phyloP scores from a whole-genome alignment of 2,329 filamentous ascomycete genomes.

The Cytospora chrysosperma region DNA sequence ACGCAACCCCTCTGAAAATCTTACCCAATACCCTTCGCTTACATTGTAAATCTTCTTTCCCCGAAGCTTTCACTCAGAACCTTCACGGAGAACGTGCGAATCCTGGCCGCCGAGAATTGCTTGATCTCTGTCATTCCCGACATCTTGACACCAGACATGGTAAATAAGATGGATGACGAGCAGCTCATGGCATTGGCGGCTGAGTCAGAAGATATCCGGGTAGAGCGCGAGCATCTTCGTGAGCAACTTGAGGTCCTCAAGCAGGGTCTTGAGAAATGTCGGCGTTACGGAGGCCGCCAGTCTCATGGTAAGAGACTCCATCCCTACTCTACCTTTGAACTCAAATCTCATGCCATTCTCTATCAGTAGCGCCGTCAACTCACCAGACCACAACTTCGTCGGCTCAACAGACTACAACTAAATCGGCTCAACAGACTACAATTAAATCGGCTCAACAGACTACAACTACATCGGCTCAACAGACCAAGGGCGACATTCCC shows the following conservation, averaged over 20 bases:
- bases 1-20: background rate
- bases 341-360: background rate
- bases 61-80: conserved; percentile 42
- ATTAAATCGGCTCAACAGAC: background rate
- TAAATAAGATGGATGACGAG: conserved; percentile 37
- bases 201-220: conserved; percentile 31
- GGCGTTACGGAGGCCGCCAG: background rate
- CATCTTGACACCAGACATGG: conserved; percentile 41
- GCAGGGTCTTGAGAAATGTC: conserved; percentile 9
- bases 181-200: conserved; percentile 32
- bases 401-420: background rate
- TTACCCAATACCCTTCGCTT: background rate
- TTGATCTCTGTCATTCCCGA: conserved; percentile 41
- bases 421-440: no score
- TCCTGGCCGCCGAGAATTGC: conserved; percentile 49
- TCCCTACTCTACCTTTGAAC: background rate
- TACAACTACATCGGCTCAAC: background rate
- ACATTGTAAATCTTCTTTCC: background rate
- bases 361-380: background rate
- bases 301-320: background rate
- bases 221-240: conserved; percentile 11
- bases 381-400: background rate
- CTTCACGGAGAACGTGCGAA: conserved; percentile 48
- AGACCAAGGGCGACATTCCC: background rate
- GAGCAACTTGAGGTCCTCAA: conserved; percentile 20